Evolutionary conservation across 371 early-diverging fungal genomes (phyloP), one percentile per base, ranked within the genome.

Genomic region (Zopfochytrium polystomum): DNA sequence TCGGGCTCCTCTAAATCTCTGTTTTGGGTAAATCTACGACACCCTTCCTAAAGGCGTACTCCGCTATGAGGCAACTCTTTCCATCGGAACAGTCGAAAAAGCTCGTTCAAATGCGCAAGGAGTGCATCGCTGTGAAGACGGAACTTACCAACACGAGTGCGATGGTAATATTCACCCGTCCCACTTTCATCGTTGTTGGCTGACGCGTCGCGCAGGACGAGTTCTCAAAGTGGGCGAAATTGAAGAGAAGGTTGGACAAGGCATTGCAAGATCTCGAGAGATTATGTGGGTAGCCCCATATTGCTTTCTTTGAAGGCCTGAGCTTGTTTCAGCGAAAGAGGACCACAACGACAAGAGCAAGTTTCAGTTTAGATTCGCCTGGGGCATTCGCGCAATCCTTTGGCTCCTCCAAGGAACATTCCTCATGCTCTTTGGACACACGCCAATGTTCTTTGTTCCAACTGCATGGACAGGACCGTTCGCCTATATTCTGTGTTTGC

Each of bases 201-300:
- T 42, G 42, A 42, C 42, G 11, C n/a, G 42, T n/a, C 13, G 42
- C 42, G 20, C 27, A 87, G 83, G 92, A 93, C 72, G 87, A 93
- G 74, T 95, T 95, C 81, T 90, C 95, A 20, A 89, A 87, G 70
- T 95, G 95, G 95, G 95, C 94, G 44, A 92, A 90, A 74, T 72
- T 93, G 68, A 80, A 91, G 46, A 80, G 95, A 69, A 81, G 82
- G 62, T 80, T 90, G 54, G 95, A 93, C 71, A 85, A 72, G 42
- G 26, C 62, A 31, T 38, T 62, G 13, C 49, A 55, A 2, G 71
- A 70, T n/a, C 64, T 60, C 35, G 65, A 66, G 7, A 57, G n/a
- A 2, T 18, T 25, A 11, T n/a, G 65, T 27, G 11, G 18, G 32
- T n/a, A 47, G 18, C 42, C n/a, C 3, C 9, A 11, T 4, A 43